Conservation (phyloP, 768 basidiomycete genomes). For the Hemileccinum impolitum region DNA sequence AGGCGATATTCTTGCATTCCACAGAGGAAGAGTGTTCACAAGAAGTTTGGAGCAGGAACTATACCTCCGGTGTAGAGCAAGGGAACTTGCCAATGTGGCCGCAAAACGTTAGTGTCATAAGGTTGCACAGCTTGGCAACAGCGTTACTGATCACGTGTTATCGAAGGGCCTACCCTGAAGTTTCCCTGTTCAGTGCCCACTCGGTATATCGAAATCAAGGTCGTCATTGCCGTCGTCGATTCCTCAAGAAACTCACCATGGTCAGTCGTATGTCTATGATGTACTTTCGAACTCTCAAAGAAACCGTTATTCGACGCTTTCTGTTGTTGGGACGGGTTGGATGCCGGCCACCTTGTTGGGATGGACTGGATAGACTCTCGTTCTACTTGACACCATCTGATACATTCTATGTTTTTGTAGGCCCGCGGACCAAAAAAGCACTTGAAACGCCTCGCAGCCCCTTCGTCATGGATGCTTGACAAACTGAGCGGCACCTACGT, state of each 20-base stretch:
- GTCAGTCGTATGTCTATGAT: constrained; percentile 23
- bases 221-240: constrained; percentile 14
- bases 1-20: constrained; percentile 22
- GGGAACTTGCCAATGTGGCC: not conserved
- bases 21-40: constrained; percentile 3
- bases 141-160: constrained; percentile 24
- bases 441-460: constrained; percentile 95
- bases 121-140: constrained; percentile 9
- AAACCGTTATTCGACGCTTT: not conserved
- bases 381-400: constrained; percentile 13
- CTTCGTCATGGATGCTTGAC: constrained; percentile 99
- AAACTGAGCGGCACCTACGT: constrained; percentile 96
- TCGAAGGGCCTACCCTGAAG: constrained; percentile 23
- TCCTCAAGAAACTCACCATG: constrained; percentile 32
- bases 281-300: not conserved
- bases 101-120: not conserved
- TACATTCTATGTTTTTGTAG: constrained; percentile 40
- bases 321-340: constrained; percentile 22
- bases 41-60: not conserved
- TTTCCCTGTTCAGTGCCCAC: not conserved
- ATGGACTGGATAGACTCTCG: constrained; percentile 14
- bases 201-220: constrained; percentile 23
- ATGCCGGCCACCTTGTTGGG: constrained; percentile 19
- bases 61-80: not conserved
- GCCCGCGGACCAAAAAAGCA: constrained; percentile 99